Conservation (phyloP, 352 stramenopile species). For the Saprolegnia diclina region DNA sequence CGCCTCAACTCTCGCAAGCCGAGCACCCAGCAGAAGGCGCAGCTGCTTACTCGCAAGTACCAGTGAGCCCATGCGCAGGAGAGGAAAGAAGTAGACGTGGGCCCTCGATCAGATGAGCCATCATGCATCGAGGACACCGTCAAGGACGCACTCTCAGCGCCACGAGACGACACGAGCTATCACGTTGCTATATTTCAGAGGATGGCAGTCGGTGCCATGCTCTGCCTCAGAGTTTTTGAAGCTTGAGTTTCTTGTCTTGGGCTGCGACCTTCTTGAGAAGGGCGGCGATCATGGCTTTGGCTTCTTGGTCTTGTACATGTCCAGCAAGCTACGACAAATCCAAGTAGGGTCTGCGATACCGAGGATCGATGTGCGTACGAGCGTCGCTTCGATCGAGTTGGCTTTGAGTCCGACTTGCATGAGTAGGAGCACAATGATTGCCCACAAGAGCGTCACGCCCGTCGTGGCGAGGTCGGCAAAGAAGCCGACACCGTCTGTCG, state of each 20-base stretch:
- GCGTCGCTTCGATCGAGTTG: constrained; percentile 18
- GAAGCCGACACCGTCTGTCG: constrained; percentile 1
- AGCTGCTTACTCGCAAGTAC: no score
- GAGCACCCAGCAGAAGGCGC: no score
- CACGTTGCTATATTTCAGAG: no score
- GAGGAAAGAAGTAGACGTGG: no score
- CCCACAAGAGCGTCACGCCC: constrained; percentile 14
- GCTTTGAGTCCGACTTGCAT: constrained; percentile 23
- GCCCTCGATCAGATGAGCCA: no score
- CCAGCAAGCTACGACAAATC: constrained; percentile 7
- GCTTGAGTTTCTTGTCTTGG: constrained; percentile 27
- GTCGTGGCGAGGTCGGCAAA: neutral
- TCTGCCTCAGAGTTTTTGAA: constrained; percentile 7
- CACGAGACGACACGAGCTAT: no score
- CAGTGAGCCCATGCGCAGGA: no score
- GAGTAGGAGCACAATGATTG: neutral
- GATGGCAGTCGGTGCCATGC: no score
- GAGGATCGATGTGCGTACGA: constrained; percentile 7
- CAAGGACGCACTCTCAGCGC: no score
- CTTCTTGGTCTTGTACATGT: constrained; percentile 24
- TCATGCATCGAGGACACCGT: no score
- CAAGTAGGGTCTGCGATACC: neutral
- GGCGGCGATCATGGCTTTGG: constrained; percentile 9
- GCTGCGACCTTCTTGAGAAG: constrained; percentile 23
- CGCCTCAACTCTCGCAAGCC: no score